phyloP scores from a whole-genome alignment of 768 basidiomycete genomes.

The Phylloporus sp. region DNA sequence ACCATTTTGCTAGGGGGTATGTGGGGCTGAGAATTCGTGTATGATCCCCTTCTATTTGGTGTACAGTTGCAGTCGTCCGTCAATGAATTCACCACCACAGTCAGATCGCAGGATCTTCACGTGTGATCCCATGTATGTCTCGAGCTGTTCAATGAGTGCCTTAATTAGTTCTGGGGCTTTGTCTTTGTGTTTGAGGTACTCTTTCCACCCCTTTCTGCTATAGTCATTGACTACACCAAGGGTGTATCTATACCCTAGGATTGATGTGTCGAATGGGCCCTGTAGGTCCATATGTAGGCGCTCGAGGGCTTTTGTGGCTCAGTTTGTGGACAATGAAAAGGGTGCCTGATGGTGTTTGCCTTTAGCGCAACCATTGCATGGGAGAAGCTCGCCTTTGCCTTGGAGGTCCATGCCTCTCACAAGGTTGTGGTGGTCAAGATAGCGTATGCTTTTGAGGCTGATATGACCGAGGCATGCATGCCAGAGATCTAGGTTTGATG shows the following conservation, averaged over 20 bases:
- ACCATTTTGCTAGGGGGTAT: neutral
- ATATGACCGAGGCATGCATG: conserved; percentile 6
- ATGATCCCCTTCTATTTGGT: neutral
- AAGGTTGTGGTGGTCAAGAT: conserved; percentile 5
- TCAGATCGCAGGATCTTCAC: neutral
- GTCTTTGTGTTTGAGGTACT: conserved; percentile 7
- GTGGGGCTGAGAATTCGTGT: neutral
- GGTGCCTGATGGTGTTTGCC: conserved; percentile 11
- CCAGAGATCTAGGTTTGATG: conserved; percentile 8
- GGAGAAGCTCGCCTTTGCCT: neutral
- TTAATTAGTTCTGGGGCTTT: neutral
- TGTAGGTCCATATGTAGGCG: too few species aligned
- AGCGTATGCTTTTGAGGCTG: conserved; percentile 1
- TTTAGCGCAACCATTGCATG: conserved; percentile 6
- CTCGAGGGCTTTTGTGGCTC: too few species aligned
- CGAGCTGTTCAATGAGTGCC: neutral
- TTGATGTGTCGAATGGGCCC: neutral
- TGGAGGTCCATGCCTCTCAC: conserved; percentile 3
- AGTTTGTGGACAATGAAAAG: too few species aligned
- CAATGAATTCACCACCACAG: neutral
- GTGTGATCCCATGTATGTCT: neutral
- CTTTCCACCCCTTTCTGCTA: conserved; percentile 10
- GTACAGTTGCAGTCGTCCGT: neutral
- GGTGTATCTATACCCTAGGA: conserved; percentile 6
- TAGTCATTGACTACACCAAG: conserved; percentile 4